Base-by-base conservation (phyloP, 78 protist genomes). In the Dictyostelium firmibasis region DNA sequence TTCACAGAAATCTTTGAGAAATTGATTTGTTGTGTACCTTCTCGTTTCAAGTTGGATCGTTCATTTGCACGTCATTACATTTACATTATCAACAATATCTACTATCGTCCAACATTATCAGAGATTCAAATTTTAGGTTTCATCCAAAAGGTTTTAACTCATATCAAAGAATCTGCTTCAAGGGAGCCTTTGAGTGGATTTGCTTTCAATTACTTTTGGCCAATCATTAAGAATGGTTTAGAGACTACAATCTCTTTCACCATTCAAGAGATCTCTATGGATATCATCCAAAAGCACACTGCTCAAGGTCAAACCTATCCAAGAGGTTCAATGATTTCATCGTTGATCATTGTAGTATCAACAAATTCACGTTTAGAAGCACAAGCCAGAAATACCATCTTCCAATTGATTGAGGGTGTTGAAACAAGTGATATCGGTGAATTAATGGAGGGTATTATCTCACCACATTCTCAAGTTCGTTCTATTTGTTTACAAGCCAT, bases 181-280 rank as follows among this genome's bases (percentile, higher is more conserved):
- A 29, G 36, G 4, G 87, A 89, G 23, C 53, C 36, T 2, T 47
- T 89, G 0, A 29, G 57, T 25, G 94, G 86, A 0, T 81, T 77
- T 2, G 77, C 83, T 0, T 81, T 89, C 23, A 89, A 89, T 60
- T 89, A 41, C 29, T 89, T 81, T 78, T 89, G 94, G 94, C 94
- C 94, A 69, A 64, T 89, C 13, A 31, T 89, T 2, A 89, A 89
- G 57, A 89, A 89, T 47, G 86, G 87, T 47, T 35, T 89, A 29
- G 94, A 89, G 31, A 89, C 82, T 41, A 81, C 86, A 0, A 81
- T 89, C 38, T 89, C 94, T 7, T 89, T 76, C 29, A 89, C 94
- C 20, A 81, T 89, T 14, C 97, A 95, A 79, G 97, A 86, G 84
- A 25, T 86, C 2, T 69, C 97, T 20, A 91, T 95, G 94, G 89